Conservation (phyloP, 805 yeast species). For the Myxozyma lipomycoides region DNA sequence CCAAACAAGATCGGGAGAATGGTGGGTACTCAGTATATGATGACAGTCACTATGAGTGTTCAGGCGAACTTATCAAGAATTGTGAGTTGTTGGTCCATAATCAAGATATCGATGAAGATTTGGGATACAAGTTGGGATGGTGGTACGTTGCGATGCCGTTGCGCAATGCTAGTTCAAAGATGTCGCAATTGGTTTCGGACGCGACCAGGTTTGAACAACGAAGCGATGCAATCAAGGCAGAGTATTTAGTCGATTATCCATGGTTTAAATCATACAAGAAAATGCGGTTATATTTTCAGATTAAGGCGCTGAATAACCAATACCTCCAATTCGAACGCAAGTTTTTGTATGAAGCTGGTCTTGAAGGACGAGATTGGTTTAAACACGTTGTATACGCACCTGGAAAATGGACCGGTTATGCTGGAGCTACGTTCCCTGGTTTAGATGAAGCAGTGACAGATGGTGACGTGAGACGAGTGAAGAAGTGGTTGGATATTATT, state of each 20-base stretch:
- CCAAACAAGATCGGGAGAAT: slow-evolving; percentile 14
- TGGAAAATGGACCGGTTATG: slow-evolving; percentile 57
- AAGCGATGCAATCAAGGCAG: slow-evolving; percentile 46
- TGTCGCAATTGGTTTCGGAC: slow-evolving; percentile 30
- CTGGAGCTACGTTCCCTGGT: slow-evolving; percentile 57
- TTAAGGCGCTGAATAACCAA: slow-evolving; percentile 46
- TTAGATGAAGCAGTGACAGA: slow-evolving; percentile 54
- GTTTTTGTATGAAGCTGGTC: slow-evolving; percentile 48
- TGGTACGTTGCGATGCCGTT: slow-evolving; percentile 26
- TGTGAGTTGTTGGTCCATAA: slow-evolving; percentile 1
- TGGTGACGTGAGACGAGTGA: slow-evolving; percentile 38
- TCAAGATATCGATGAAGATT: slow-evolving; percentile 3
- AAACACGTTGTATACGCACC: slow-evolving; percentile 58
- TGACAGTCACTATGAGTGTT: slow-evolving; percentile 15
- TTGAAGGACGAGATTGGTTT: slow-evolving; percentile 53
- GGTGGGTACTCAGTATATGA: slow-evolving; percentile 14
- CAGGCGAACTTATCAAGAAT: slow-evolving; percentile 2
- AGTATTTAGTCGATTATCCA: slow-evolving; percentile 63
- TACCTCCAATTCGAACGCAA: slow-evolving; percentile 45
- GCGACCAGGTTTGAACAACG: slow-evolving; percentile 49
- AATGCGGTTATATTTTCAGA: slow-evolving; percentile 52
- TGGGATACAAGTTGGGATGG: slow-evolving; percentile 23
- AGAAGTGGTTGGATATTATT: slow-evolving; percentile 42
- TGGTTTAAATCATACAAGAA: slow-evolving; percentile 68
- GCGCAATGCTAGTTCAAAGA: slow-evolving; percentile 22